Evolutionary conservation across 2,329 filamentous ascomycete genomes (phyloP), one percentile per base, ranked within the genome.

Genomic region (Fusarium sp.): DNA sequence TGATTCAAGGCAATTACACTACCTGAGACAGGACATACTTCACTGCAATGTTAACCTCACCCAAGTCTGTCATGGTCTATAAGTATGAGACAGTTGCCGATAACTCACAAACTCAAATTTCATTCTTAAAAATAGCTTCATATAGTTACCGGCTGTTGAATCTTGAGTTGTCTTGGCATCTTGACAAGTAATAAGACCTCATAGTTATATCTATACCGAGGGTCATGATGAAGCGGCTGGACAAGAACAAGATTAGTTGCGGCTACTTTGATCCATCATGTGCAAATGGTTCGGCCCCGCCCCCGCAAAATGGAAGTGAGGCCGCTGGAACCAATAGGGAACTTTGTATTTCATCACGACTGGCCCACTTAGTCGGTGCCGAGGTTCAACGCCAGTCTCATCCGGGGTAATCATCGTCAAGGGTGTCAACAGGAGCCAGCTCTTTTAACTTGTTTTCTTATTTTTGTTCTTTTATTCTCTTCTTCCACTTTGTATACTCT

Each of bases 331-430:
- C 69, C 65, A 72, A 72, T 72, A 21, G 55, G 48, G 20, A 27
- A 14, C 27, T 23, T 49, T 37, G 49, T 54, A 72, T 72, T 72
- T 64, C 66, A 72, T 49, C 40, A 57, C 41, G 13, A 20, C 7
- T 46, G 54, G 34, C 55, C 69, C 65, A 63, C 69, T 72, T 72
- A 47, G 66, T 72, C 69, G 69, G 66, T 55, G 54, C 69, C 69
- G 69, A 72, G 69, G 69, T 69, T 61, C 45, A 53, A 67, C 55
- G 61, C 59, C 62, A 60, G 48, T 43, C 28, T 49, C 34, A 57
- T 61, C 68, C 43, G 68, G 68, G 49, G 64, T 66, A 59, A 45
- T 47, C 54, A 48, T 42, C n/a, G 50, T 63, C 47, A 47, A 51
- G 28, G 60, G 43, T 55, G 28, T 32, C 21, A 55, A 43, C 34